phyloP scores from a whole-genome alignment of 257 asterid genomes.

The Solanum chmielewskii region DNA sequence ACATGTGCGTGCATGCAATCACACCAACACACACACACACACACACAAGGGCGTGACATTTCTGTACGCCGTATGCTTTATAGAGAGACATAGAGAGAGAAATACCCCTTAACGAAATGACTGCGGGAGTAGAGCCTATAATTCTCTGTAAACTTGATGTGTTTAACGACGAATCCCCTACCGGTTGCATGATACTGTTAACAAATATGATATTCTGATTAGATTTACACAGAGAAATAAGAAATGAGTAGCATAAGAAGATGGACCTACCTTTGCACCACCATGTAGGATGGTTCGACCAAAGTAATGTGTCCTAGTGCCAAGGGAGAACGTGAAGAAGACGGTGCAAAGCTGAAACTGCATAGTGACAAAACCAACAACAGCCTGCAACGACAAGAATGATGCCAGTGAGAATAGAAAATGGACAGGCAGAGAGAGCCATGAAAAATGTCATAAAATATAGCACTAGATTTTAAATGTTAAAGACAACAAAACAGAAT shows the following conservation, averaged over 20 bases:
- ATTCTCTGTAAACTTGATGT: constrained; percentile 91
- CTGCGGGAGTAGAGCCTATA: constrained; percentile 96
- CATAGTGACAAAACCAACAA: constrained; percentile 13
- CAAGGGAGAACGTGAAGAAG: background rate
- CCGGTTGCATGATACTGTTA: background rate
- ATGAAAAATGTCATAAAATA: background rate
- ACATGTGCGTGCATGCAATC: background rate
- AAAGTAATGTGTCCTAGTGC: background rate
- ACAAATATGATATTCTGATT: background rate
- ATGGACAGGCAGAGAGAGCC: background rate
- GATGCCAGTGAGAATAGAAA: background rate
- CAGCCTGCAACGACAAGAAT: constrained; percentile 43
- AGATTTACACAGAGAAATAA: background rate
- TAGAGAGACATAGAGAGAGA: constrained; percentile 14
- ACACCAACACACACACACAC: background rate
- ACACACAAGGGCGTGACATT: background rate
- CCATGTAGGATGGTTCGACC: background rate
- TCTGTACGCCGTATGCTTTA: background rate
- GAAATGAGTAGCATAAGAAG: background rate
- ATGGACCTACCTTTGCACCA: background rate
- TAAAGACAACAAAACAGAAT: background rate
- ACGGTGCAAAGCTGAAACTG: background rate
- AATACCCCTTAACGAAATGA: constrained; percentile 93
- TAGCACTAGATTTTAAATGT: background rate
- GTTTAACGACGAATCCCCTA: constrained; percentile 49